Percentiles rank a stretch among this genome's conserved stretches.
These are phyloP conservation scores for Debaryomyces prosopidis DNA, from an alignment of 805 yeast species.

Conservation along the genomic window DNA sequence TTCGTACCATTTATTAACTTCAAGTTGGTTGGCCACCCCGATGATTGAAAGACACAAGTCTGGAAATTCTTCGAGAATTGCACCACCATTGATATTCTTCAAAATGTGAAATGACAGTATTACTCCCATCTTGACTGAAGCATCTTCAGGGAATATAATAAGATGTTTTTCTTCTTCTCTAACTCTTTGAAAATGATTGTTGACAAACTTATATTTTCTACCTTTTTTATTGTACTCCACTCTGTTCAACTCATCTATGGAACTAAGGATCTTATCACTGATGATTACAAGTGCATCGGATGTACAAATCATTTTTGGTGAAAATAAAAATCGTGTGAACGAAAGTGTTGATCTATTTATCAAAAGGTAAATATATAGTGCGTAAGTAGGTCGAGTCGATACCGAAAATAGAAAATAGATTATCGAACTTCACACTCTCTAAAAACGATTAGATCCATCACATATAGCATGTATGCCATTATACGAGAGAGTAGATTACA, in stretches of 20 bases:
- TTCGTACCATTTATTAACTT: conserved; percentile 51
- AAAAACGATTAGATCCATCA: too few relatives aligned
- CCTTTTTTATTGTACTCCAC: conserved; percentile 45
- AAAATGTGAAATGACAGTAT: conserved; percentile 47
- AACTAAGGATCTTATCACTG: conserved; percentile 35
- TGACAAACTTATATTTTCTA: conserved; percentile 48
- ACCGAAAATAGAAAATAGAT: too few relatives aligned
- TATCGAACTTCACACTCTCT: too few relatives aligned
- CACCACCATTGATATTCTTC: conserved; percentile 33
- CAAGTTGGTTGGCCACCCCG: conserved; percentile 52
- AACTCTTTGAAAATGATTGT: conserved; percentile 49
- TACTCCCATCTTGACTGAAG: conserved; percentile 33
- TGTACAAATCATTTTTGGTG: conserved; percentile 13
- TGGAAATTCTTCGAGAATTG: conserved; percentile 31
- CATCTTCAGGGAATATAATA: conserved; percentile 34
- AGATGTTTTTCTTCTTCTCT: conserved; percentile 51
- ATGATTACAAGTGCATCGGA: conserved; percentile 38
- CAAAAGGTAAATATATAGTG: too few relatives aligned
- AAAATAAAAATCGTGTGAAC: neutral
- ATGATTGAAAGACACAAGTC: conserved; percentile 49
- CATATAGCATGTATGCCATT: too few relatives aligned
- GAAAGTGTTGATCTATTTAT: neutral
- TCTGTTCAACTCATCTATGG: conserved; percentile 32
- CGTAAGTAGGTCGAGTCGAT: too few relatives aligned
- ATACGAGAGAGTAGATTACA: too few relatives aligned